Base-by-base conservation (phyloP, 805 yeast genomes). In the Lachancea quebecensis region DNA sequence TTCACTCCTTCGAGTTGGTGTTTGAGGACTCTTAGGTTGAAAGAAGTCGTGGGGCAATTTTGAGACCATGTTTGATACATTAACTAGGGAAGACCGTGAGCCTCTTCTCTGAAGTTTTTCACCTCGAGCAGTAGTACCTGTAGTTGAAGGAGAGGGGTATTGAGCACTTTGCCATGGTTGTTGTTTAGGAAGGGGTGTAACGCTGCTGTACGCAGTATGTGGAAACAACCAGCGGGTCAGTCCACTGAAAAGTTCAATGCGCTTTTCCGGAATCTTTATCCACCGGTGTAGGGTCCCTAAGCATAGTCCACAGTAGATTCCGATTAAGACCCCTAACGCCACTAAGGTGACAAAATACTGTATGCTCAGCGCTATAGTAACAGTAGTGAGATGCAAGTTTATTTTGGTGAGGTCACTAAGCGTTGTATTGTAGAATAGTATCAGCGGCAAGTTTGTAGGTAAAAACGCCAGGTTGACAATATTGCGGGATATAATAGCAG, bases 361-460 rank as follows among this genome's bases (percentile, higher is more conserved):
- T 4, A 49, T 41, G 16, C 59, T 57, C 49, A 27, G 47, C 25
- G 17, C 51, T 5, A 18, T 51, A 41, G 43, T 56, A 44, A 35
- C 38, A 32, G 38, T 51, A 41, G 36, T 50, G 48, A 46, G 32
- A 35, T 41, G 39, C 17, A 41, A 8, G 28, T 55, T 45, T 3
- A 58, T 41, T n/a, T 42, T 36, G 27, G 49, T 35, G 10, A 59
- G 35, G 11, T 52, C 48, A 36, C 52, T 50, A 14, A 60, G 21
- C 1, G 66, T 47, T 9, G 56, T 49, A 8, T 61, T 60, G 15
- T 54, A 44, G 10, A 61, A 35, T 6, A 60, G 17, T 8, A 42
- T 40, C 39, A 59, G 41, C 14, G 64, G 62, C 3, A 60, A 46
- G 43, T 62, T 62, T 6, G 60, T 38, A 2, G 66, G 66, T 16